Base-by-base conservation (phyloP, 768 basidiomycete species). In the Daedaleopsis sinensis region DNA sequence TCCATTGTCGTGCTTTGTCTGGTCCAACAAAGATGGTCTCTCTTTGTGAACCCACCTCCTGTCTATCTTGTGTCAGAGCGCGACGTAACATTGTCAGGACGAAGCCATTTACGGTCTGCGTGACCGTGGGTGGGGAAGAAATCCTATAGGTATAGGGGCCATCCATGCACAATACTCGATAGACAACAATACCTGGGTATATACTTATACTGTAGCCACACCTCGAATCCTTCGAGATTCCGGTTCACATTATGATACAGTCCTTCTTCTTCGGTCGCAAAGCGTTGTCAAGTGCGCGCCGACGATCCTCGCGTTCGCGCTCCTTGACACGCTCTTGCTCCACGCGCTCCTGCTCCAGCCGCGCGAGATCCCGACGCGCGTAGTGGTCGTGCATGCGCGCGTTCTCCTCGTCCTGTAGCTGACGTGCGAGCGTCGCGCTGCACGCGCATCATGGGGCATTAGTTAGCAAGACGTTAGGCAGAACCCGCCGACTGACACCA, bases 391-490 rank as follows among this genome's bases (percentile, higher is more conserved):
- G 73, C 12, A 74, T 74, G 11, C 57, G 73, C 3, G 79, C 80
- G 47, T 96, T 87, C 73, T 96, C 94, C 65, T 94, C 91, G 0
- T 82, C 84, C 70, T 96, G 94, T 1, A 97, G 75, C 62, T 88
- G 88, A 50, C 79, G 80, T 4, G 94, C 94, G 0, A 96, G 79
- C 8, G 82, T 85, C 37, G 78, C 80, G 68, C 90, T 93, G 67
- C 18, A 50, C 27, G 27, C 27, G 27, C 27, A 32, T 32, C 7
- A 24, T 7, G 51, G 44, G 11, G 48, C 35, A 52, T 44, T n/a
- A 59, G 21, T 42, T 35, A 64, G 57, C 66, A 52, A 47, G 11
- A 42, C 11, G 18, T 5, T 42, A 42, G 4, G 27, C 27, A 7
- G 27, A 32, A 3, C 5, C 39, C 39, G 5, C 39, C 49, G 35